Evolutionary conservation across 345 rosid species (phyloP), one percentile per base, ranked within the genome.

Genomic region (Gynandropsis gynandra): DNA sequence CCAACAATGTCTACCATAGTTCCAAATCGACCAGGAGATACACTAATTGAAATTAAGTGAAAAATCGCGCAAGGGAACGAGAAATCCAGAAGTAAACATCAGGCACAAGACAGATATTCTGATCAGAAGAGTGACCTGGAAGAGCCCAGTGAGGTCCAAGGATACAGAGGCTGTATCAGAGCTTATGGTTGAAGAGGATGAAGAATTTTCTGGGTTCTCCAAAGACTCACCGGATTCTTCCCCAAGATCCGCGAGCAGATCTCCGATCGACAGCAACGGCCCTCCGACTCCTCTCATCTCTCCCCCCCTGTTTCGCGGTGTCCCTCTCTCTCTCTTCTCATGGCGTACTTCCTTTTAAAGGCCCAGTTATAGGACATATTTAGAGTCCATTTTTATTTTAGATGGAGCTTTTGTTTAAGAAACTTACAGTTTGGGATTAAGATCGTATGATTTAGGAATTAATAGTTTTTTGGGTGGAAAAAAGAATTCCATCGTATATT

Each of bases 191-290:
- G 78, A 58, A 60, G 14, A 34, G 54, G 12, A 24, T 7, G 76
- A 27, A 9, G 9, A 56, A 48, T 10, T 33, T 11, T 35, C 65
- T 42, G 3, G 45, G 16, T 10, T 65, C 11, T 39, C 62, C 7
- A 56, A 12, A 3, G 73, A 40, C 7, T 54, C 42, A 15, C 39
- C 54, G 4, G 72, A 60, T 16, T 72, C 77, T 33, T 72, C 84
- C 18, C 57, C 85, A 2, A 88, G 80, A 48, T 88, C 95, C 72
- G 77, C 73, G 20, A 88, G 76, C 65, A 84, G 77, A 79, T 88
- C 95, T 10, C 86, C 90, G 10, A 88, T 78, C 60, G 79, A 74
- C 1, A 88, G 72, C 60, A 84, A 65, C 17, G 96, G 96, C 14
- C 95, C 96, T 66, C 96, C 88, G 1, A 79, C 61, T 27, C 92